These are phyloP conservation scores for Astrothelium macrocarpum DNA, from an alignment of 495 filamentous ascomycete genomes.

Conservation along the genomic window DNA sequence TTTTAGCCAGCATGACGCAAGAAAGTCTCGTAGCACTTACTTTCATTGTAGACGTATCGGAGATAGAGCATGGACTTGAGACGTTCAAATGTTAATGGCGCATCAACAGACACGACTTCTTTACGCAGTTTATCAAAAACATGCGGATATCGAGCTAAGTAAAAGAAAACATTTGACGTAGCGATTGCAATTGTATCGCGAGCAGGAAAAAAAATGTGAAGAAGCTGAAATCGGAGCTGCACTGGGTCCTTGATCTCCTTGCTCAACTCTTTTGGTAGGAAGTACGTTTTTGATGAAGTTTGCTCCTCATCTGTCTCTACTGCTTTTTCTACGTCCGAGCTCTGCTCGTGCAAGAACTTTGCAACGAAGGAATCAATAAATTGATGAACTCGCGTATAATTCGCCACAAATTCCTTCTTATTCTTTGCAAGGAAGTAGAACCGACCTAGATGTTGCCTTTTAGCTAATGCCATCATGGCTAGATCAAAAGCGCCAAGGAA, in stretches of 20 bases:
- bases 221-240: constrained; percentile 28
- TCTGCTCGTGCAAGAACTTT: constrained; percentile 15
- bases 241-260: constrained; percentile 28
- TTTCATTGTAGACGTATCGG: constrained; percentile 28
- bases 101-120: constrained; percentile 24
- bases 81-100: constrained; percentile 25
- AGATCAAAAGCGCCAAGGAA: background rate
- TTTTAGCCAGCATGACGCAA: background rate
- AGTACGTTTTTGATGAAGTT: constrained; percentile 13
- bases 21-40: background rate
- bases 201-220: constrained; percentile 31
- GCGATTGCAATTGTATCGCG: constrained; percentile 38
- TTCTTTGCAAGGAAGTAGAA: background rate
- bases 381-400: constrained; percentile 29
- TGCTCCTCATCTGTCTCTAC: background rate
- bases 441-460: background rate
- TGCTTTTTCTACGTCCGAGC: constrained; percentile 16
- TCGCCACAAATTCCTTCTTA: background rate
- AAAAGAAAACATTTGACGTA: constrained; percentile 21
- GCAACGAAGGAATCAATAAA: constrained; percentile 40
- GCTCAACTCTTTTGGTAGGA: constrained; percentile 33
- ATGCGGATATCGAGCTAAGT: constrained; percentile 22
- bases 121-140: constrained; percentile 24
- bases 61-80: constrained; percentile 26
- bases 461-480: background rate